Base-by-base conservation (phyloP, 441 rosid species). In the Pelargonium cotyledonis region DNA sequence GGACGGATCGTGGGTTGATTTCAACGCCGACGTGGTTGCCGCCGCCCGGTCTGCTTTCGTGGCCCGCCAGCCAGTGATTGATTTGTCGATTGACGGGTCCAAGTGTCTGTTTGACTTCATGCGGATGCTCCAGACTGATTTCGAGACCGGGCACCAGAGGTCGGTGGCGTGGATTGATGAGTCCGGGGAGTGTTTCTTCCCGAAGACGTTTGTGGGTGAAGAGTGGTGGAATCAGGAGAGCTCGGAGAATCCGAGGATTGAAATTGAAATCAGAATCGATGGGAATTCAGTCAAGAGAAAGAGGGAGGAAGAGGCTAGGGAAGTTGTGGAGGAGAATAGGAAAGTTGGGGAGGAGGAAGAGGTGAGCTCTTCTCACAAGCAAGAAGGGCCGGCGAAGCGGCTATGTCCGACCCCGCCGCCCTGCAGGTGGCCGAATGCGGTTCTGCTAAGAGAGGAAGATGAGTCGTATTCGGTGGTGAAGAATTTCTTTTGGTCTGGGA, bases 131-230 rank as follows among this genome's bases (percentile, higher is more conserved):
- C 81, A 79, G 73, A 74, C 78, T 29, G 81, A 82, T 53, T 76
- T 76, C n/a, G 77, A 57, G 16, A 73, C 80, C 6, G 84, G 79
- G 9, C 65, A 41, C 41, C 76, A 58, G 41, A 49, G 85, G 43
- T 82, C 84, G 35, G 77, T 84, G 38, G 82, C 88, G 43, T 86
- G 88, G 88, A 79, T 84, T 3, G 88, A 86, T 46, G 82, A 70
- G 47, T 67, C 68, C 7, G 84, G 78, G 2, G 70, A 65, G 19
- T 82, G 88, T 23, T 84, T 80, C 67, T 86, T 82, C 62, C 84
- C 86, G 5, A 66, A 62, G 21, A 35, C 4, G n/a, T 79, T 78
- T 41, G 6, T 77, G 11, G 70, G 63, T 0, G 74, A 78, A 23
- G 77, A 69, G 21, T 41, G 44, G 16, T 70, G 58, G 6, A 62